Evolutionary conservation across 2,329 filamentous ascomycete genomes (phyloP), one percentile per base, ranked within the genome.

Genomic region (Calonectria hawksworthii): DNA sequence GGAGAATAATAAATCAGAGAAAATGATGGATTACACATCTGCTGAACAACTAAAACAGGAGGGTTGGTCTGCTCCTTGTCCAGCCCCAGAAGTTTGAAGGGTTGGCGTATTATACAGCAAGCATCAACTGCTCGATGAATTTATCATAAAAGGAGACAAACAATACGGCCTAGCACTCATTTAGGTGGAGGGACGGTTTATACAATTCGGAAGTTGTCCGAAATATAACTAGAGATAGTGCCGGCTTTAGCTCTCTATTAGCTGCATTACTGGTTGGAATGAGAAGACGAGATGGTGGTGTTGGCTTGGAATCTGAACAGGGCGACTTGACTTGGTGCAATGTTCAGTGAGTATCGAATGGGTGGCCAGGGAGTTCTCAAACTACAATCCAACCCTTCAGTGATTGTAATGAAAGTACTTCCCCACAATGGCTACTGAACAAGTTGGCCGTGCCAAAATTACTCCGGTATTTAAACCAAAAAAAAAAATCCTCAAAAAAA

Each of bases 151-250:
- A 38, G 34, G n/a, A 36, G 11, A 18, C 34, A 61, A 61, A 38
- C 13, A n/a, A 6, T 26, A 7, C 14, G 28, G 9, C 3, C 16
- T 41, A 63, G 30, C 3, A 9, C 1, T 28, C 9, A 28, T 10
- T 41, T 63, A 23, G 13, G 36, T n/a, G 26, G 28, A 21, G 51
- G 36, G 7, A 9, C 1, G 32, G 13, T 51, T 11, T 11, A 47
- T 23, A 3, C 18, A 26, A 23, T 21, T 70, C 71, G 74, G 71
- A 74, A 68, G 54, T 75, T 75, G 74, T 41, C 74, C 74, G 74
- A 71, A 32, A 36, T 66, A 14, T 5, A 18, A 32, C 38, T 18
- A 13, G 34, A 28, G 32, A 56, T 41, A 32, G 18, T 7, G 23
- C 8, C 14, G 14, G 56, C 5, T 36, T 13, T 28, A 18, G 23